Evolutionary conservation across 257 asterid genomes (phyloP).

Genomic region (Solanum ahanhuiri): DNA sequence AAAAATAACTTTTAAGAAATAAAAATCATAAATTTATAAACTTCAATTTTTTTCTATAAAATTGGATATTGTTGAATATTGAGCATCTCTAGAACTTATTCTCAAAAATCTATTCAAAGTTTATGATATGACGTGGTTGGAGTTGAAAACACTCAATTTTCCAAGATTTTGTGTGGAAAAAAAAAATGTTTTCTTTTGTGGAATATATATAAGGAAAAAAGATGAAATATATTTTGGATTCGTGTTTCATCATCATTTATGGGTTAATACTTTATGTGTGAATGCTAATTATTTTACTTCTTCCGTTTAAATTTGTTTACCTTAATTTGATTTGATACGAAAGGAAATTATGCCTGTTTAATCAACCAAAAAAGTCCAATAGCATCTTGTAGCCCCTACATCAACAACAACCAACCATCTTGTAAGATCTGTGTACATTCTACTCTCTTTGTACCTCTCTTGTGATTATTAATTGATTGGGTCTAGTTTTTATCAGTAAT

Average conservation of each 20-base stretch:
- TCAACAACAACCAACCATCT: neutral
- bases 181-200: too few relatives aligned
- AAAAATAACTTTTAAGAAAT: neutral
- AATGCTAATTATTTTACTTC: neutral
- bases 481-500: too few relatives aligned
- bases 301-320: rapidly evolving
- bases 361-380: neutral
- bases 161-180: neutral
- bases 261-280: neutral
- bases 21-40: neutral
- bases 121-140: too few relatives aligned
- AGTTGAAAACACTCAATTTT: neutral
- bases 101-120: neutral
- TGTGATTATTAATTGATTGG: too few relatives aligned
- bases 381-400: neutral
- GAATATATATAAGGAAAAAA: too few relatives aligned
- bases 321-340: too few relatives aligned
- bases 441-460: too few relatives aligned
- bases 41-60: neutral
- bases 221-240: too few relatives aligned
- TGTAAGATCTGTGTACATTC: too few relatives aligned
- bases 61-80: neutral
- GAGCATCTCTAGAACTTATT: neutral
- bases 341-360: neutral
- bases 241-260: too few relatives aligned